Evolutionary conservation across 345 rosid species (phyloP), one percentile per base, ranked within the genome.

Genomic region (Pelargonium nanum): DNA sequence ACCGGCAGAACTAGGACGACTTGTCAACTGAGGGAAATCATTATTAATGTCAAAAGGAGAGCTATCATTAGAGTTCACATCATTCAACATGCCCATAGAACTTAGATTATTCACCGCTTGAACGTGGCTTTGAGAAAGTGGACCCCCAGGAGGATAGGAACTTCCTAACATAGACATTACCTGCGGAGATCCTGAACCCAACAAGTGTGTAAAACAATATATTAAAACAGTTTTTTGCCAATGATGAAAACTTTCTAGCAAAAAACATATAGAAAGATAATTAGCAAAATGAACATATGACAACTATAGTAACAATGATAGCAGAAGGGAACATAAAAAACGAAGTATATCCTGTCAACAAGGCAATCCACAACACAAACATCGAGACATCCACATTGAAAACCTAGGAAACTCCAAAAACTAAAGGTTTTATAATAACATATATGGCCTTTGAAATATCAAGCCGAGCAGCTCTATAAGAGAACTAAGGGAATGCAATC

Each of bases 1-100:
- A 59, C 99, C 96, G 32, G 97, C 92, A 60, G 97, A 94, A 68
- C 77, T 88, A 72, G 99, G 97, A 58, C 93, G 95, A 76, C 96
- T 94, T 9, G 89, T 84, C 75, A 94, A 71, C 74, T 79, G 87
- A 50, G 99, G 99, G 64, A 94, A 94, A 68, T 94, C 99, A 65
- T 83, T 84, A 66, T 83, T 88, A 70, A 94, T 94, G 79, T 94
- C 95, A 63, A 86, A 94, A 4, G 96, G 97, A 22, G 96, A 85
- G 70, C 74, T 86, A 60, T 94, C 96, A 57, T 69, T 89, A 52
- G 91, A 72, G 69, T 83, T 87, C 71, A 85, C 82, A 70, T 82
- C 91, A 65, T 82, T 88, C 82, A 94, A 74, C 83, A 92, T 81
- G 52, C 96, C 93, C 91, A 92, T 79, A 26, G 95, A 83, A 71